Conservation (phyloP, 352 stramenopile species). For the Phytophthora fragariaefolia region DNA sequence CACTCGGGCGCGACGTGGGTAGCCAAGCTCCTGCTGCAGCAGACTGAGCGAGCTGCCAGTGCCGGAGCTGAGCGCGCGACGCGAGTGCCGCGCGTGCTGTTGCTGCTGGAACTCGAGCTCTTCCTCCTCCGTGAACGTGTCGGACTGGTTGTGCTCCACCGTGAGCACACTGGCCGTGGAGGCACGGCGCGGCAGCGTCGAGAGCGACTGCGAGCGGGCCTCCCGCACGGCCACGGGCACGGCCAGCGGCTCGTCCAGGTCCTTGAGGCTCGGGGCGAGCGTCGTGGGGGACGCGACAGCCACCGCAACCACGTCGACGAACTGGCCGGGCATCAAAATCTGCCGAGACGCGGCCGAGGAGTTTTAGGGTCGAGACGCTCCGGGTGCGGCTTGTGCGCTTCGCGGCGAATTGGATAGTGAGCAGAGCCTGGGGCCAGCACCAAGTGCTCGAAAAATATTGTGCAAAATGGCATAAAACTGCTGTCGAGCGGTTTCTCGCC, state of each 20-base stretch:
- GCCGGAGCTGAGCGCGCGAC: slow-evolving; percentile 68
- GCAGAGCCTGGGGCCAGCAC: background rate
- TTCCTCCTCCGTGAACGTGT: slow-evolving; percentile 35
- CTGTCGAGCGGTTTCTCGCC: slow-evolving; percentile 34
- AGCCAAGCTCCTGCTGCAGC: slow-evolving; percentile 79
- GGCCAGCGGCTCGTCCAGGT: slow-evolving; percentile 20
- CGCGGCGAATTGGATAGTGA: slow-evolving; percentile 42
- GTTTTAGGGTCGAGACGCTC: slow-evolving; percentile 6
- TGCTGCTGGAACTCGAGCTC: slow-evolving; percentile 36
- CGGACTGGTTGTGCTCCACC: slow-evolving; percentile 11
- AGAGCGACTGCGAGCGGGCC: slow-evolving; percentile 55
- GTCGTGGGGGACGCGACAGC: slow-evolving; percentile 38
- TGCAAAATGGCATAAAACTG: slow-evolving; percentile 25
- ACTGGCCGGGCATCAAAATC: slow-evolving; percentile 42
- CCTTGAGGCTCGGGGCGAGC: slow-evolving; percentile 28
- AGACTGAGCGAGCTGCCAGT: slow-evolving; percentile 55
- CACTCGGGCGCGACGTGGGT: slow-evolving; percentile 42
- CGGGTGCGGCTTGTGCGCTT: slow-evolving; percentile 7
- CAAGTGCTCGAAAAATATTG: slow-evolving; percentile 30
- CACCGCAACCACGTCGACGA: slow-evolving; percentile 24
- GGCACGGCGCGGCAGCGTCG: slow-evolving; percentile 27
- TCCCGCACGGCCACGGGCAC: slow-evolving; percentile 39
- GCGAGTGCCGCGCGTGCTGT: slow-evolving; percentile 30
- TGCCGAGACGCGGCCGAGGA: too few relatives aligned
- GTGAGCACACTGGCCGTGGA: slow-evolving; percentile 40